phyloP scores from a whole-genome alignment of 164 flowering plant species.

The Nymphaea colorata region DNA sequence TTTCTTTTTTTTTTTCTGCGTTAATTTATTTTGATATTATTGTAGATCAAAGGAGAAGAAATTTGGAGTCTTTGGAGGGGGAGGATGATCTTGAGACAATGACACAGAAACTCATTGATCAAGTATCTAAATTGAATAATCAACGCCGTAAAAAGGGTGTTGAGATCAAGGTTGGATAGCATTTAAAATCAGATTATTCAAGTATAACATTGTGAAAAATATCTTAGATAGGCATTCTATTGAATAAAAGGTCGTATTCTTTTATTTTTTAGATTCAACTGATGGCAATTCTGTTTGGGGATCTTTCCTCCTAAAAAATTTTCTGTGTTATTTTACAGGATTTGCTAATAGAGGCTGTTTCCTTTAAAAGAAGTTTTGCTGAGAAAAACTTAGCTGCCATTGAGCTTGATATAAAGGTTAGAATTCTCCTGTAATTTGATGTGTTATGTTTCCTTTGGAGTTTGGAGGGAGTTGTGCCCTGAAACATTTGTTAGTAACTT shows the following conservation, averaged over 20 bases:
- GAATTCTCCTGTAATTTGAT: not conserved
- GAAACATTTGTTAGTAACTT: no score
- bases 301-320: not conserved
- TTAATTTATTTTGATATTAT: no score
- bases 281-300: not conserved
- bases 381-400: slow-evolving; percentile 47
- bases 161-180: slow-evolving; percentile 46
- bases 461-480: not conserved
- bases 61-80: slow-evolving; percentile 41
- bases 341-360: slow-evolving; percentile 55
- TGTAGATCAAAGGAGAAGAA: slow-evolving; percentile 51
- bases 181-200: not conserved
- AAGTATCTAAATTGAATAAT: slow-evolving; percentile 34
- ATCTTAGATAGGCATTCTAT: no score
- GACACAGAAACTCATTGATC: slow-evolving; percentile 41
- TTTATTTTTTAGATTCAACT: not conserved
- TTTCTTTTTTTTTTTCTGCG: slow-evolving; percentile 3
- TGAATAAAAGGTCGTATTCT: no score
- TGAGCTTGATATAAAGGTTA: slow-evolving; percentile 80
- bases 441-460: not conserved
- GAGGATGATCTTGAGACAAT: slow-evolving; percentile 47
- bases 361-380: slow-evolving; percentile 42
- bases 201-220: not conserved
- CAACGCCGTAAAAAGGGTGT: slow-evolving; percentile 42
- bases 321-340: slow-evolving; percentile 25